Base-by-base conservation (phyloP, 2,329 filamentous ascomycete species). In the Alternaria hordeiaustralica region DNA sequence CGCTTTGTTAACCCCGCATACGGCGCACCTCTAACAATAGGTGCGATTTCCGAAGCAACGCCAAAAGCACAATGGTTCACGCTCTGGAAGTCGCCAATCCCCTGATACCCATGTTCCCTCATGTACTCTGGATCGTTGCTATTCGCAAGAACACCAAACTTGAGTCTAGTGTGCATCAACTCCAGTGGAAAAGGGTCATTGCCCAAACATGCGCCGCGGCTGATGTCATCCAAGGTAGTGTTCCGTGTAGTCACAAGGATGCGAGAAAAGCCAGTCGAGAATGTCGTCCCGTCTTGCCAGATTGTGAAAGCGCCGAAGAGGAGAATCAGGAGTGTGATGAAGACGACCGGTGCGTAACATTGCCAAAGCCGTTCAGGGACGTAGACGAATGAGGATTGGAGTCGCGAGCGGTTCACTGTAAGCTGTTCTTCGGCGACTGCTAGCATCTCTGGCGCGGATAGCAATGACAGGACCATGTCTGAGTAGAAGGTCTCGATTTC, bases 101-200 rank as follows among this genome's bases (percentile, higher is more conserved):
- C 64, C 30, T 71, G 68, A n/a, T 64, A 64, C 2, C 67, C 71
- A 21, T 75, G 70, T 5, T 60, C 50, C 3, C 63, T 64, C 47
- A 68, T 51, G 18, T 72, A 71, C n/a, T 75, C 73, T 9, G 65
- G 56, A 23, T 77, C 73, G 11, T 55, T 66, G 1, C 71, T 68
- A 4, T 78, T 75, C 12, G 71, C 70, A 26, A 82, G 64, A 2
- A 80, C 79, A 7, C 79, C 80, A 49, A 82, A 81, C 41, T 76
- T 71, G 10, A 82, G 63, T 21, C 73, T 64, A 10, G 75, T 80
- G 15, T 75, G 66, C 73, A 79, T 76, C 6, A 81, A 69, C 54
- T 80, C 79, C 57, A 70, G 63, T 0, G 79, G 79, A 47, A 81
- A 80, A 0, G 80, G 80, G 47, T 81, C 77, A 15, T 80, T 80